phyloP scores from a whole-genome alignment of 352 stramenopile genomes.

The Pythium aquatile region DNA sequence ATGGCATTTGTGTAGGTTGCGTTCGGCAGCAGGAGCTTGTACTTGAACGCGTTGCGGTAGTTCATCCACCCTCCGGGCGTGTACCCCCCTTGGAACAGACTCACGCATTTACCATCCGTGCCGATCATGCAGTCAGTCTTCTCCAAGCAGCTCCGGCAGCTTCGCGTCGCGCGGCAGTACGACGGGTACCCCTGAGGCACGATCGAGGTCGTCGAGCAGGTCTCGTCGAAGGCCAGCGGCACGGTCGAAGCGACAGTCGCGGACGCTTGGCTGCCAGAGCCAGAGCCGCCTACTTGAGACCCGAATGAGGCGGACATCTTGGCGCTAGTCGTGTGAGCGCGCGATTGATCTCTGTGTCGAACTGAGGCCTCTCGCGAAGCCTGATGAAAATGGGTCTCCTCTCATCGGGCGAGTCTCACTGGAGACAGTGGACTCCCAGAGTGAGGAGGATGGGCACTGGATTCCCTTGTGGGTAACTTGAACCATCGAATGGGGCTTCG shows the following conservation, averaged over 20 bases:
- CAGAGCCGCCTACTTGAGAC: not conserved
- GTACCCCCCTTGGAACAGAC: conserved; percentile 1
- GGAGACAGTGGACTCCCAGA: no score
- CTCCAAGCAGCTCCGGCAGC: conserved; percentile 22
- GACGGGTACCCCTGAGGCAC: conserved; percentile 1
- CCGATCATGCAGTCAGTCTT: conserved; percentile 23
- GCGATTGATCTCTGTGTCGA: no score
- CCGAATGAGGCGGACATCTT: not conserved
- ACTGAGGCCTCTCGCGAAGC: no score
- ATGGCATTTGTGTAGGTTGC: not conserved
- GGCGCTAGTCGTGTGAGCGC: not conserved
- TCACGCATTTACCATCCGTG: conserved; percentile 13
- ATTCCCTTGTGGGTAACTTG: no score
- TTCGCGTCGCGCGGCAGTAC: conserved; percentile 12
- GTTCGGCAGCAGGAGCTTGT: conserved; percentile 12
- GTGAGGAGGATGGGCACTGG: no score
- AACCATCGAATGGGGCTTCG: no score
- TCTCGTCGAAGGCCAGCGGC: conserved; percentile 11
- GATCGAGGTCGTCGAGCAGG: conserved; percentile 8
- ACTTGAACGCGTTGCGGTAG: conserved; percentile 9
- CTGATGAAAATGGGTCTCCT: no score
- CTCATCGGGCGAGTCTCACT: no score
- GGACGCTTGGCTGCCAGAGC: not conserved
- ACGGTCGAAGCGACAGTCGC: no score
- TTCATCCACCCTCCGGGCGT: not conserved